phyloP scores from a whole-genome alignment of 345 rosid species.

The Dovyalis caffra region DNA sequence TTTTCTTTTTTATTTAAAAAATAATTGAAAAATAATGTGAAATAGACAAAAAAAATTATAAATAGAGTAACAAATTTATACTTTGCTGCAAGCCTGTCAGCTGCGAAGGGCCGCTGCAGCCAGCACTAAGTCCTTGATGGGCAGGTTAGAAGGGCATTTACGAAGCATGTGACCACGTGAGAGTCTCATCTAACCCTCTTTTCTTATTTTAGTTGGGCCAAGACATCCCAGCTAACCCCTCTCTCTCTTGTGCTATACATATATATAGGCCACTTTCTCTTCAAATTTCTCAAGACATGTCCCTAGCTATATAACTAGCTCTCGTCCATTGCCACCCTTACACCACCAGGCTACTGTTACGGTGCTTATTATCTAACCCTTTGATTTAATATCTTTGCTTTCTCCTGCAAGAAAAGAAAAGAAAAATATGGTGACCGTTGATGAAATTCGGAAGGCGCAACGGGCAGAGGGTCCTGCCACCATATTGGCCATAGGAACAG shows the following conservation, averaged over 20 bases:
- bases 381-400: background rate
- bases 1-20: no score
- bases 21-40: no score
- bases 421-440: conserved; percentile 38
- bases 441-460: conserved; percentile 40
- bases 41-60: no score
- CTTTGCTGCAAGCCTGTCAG: no score
- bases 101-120: no score
- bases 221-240: background rate
- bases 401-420: background rate
- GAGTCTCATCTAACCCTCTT: background rate
- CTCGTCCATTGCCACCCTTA: background rate
- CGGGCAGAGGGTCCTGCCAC: conserved; percentile 54
- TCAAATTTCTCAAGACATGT: background rate
- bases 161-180: background rate
- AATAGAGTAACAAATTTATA: no score
- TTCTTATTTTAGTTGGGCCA: background rate
- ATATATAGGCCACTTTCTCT: background rate
- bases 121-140: background rate
- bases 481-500: conserved; percentile 51
- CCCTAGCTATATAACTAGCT: background rate
- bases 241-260: background rate
- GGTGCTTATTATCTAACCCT: background rate
- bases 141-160: background rate
- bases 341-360: background rate